Evolutionary conservation across 2,329 filamentous ascomycete species (phyloP), one percentile per base, ranked within the genome.

Genomic region (Byssoonygena ceratinophila): DNA sequence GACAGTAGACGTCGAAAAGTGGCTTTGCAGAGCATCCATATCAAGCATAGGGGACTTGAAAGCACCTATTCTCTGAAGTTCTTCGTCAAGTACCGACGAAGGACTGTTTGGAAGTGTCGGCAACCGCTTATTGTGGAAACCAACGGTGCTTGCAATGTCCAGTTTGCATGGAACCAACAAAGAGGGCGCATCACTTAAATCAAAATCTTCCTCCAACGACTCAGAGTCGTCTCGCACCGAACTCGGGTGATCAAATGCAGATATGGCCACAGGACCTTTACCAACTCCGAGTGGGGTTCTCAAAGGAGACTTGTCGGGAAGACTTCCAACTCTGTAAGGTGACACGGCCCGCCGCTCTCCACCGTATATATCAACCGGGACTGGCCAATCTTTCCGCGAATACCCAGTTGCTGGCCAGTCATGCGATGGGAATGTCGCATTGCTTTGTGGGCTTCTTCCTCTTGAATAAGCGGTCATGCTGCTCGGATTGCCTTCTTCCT

Each of bases 31-130:
- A 23, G 63, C 56, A 39, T 69, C 63, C 18, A 59, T 58, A 34
- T 69, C 65, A 23, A 68, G 57, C 11, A 59, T 61, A 18, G 52
- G 41, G 12, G 39, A 34, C 2, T 41, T 31, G 22, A 39, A 49
- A 12, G 27, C 37, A 51, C 39, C 46, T 20, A 51, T 44, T 12
- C 66, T 68, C 12, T 41, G 40, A 14, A 46, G 16, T 27, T 51
- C 52, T 53, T 70, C 67, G 20, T 71, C 68, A 63, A 71, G 66
- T 32, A 71, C 70, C 1, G 71, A 73, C 0, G 71, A 73, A 25
- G 71, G 71, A 4, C 69, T 69, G 55, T 73, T 74, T 7, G 71
- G 71, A 18, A 74, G 61, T 6, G 71, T 72, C 4, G 71, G 71
- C 20, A 74, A 63, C 37, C 71, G 61, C 55, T 74, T 74, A 16